Conservation (phyloP, 2,329 filamentous ascomycete genomes). For the Rhynchosporium graminicola region DNA sequence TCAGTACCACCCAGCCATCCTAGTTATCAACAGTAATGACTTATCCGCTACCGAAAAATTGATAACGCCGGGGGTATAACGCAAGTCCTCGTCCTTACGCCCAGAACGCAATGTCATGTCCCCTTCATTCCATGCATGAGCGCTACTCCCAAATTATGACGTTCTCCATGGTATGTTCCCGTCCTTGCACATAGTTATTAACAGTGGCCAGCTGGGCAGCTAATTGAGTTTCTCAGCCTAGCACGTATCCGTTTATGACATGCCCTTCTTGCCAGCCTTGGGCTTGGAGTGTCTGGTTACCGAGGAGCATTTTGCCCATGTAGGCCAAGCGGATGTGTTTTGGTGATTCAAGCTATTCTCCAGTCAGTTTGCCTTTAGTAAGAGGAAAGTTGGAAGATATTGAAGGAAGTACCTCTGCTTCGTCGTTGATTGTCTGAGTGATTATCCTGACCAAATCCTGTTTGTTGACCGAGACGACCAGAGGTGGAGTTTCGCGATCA, state of each 20-base stretch:
- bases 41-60: not conserved
- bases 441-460: slow-evolving; percentile 66
- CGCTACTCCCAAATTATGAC: not conserved
- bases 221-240: slow-evolving; percentile 22
- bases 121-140: slow-evolving; percentile 3
- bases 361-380: slow-evolving; percentile 12
- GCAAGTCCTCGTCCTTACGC: slow-evolving; percentile 8
- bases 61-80: slow-evolving; percentile 25
- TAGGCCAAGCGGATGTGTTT: slow-evolving; percentile 73
- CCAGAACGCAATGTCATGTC: not conserved
- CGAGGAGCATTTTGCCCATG: slow-evolving; percentile 76
- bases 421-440: slow-evolving; percentile 61
- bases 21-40: not conserved
- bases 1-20: not conserved
- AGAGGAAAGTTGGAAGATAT: not conserved
- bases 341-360: slow-evolving; percentile 51
- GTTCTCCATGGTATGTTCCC: not conserved
- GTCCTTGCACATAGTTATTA: not conserved
- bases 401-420: slow-evolving; percentile 57
- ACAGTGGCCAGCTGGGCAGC: not conserved
- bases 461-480: slow-evolving; percentile 58
- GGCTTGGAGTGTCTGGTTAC: slow-evolving; percentile 61
- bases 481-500: slow-evolving; percentile 58
- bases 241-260: slow-evolving; percentile 74
- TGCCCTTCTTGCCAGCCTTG: slow-evolving; percentile 78